Base-by-base conservation (phyloP, 116 monocot species). In the Dioscorea cayenensis region DNA sequence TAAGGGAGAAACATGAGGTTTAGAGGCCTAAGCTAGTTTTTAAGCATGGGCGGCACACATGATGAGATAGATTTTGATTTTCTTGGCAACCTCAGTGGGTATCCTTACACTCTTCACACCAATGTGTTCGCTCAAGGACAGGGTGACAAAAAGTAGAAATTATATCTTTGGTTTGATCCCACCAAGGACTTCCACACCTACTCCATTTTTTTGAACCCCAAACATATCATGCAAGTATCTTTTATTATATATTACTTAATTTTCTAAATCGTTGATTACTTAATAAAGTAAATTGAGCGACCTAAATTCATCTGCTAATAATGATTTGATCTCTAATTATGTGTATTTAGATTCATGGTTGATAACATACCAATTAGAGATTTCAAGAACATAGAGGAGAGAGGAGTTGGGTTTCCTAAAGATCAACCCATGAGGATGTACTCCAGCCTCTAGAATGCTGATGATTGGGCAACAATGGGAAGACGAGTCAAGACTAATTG, bases 11-110 rank as follows among this genome's bases (percentile, higher is more conserved):
- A n/a, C n/a, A n/a, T n/a, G n/a, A n/a, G n/a, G n/a, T n/a, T n/a
- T n/a, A n/a, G n/a, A n/a, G n/a, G n/a, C n/a, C n/a, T n/a, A n/a
- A n/a, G n/a, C n/a, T n/a, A n/a, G n/a, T n/a, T n/a, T n/a, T n/a
- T n/a, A n/a, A n/a, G n/a, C n/a, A n/a, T n/a, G n/a, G n/a, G n/a
- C n/a, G n/a, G n/a, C n/a, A n/a, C 60, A 2, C 85, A 78, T 21
- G 85, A 85, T 51, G 85, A 85, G 73, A 75, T 85, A 18, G 85
- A 85, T 72, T 85, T 81, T 49, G 85, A 85, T 66, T 85, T 85
- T 61, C 71, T 85, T 2, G 85, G 85, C 8, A 85, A 85, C 64
- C 25, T 64, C 51, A 85, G 75, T 7, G 85, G 85, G 13, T 76
- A 85, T 28, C 86, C 86, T 14, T 86, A 86, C 76, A 70, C 70